Evolutionary conservation across 2,329 filamentous ascomycete genomes (phyloP), one percentile per base, ranked within the genome.

Genomic region (Colletotrichum australisinense): DNA sequence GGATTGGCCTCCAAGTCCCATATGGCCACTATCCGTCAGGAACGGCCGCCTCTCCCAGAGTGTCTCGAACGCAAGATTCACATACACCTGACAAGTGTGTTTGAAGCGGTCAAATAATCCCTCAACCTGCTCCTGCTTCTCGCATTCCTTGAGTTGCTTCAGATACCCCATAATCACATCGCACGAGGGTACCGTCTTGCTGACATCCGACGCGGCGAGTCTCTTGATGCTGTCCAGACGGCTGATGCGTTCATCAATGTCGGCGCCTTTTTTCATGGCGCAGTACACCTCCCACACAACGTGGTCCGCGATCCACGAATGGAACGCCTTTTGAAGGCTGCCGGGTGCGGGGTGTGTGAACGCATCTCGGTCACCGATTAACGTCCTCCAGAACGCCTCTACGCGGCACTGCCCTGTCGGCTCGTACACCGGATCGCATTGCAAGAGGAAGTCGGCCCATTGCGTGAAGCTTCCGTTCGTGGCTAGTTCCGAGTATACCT

Each of bases 321-420:
- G 38, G 38, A 72, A 69, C 14, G 64, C 69, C n/a, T 22, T 72
- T 28, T 26, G 64, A 19, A 72, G 9, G 26, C 56, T 35, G 4
- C 11, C 4, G 1, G 69, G 62, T 11, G 73, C 73, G 2, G 70
- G 70, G 52, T 67, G 59, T 6, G 19, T 46, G 16, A 49, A 30
- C 6, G 57, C 62, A 74, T 79, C 74, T 16, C 72, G 72, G 56
- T 78, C 78, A 67, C 75, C 75, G 56, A 79, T 77, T 59, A 79
- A 75, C 2, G 78, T 78, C 16, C 78, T 75, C 75, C 76, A 79
- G 67, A 79, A 78, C 26, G 76, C 77, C 26, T 79, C 78, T 30
- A 78, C 76, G 12, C 78, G 75, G 66, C 76, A 77, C 35, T 79
- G 75, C 9, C 72, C 35, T 0, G 76, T 78, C 28, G 68, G 69